Conservation (phyloP, 495 filamentous ascomycete genomes). For the Choiromyces venosus region DNA sequence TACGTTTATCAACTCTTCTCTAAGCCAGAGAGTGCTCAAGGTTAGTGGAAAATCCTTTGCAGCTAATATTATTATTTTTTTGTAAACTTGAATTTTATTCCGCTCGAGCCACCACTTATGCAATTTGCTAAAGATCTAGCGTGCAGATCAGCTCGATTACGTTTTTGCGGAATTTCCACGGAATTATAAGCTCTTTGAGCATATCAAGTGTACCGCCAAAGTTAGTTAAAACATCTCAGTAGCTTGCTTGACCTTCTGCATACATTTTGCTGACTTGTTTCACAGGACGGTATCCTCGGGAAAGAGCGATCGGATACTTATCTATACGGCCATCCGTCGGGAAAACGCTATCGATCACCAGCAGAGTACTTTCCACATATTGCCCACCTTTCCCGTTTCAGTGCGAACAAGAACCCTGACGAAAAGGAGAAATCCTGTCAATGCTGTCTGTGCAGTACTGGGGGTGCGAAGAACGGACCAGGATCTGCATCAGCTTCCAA, state of each 20-base stretch:
- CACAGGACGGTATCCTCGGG: constrained; percentile 20
- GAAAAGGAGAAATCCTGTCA: constrained; percentile 15
- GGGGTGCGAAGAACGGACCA: constrained; percentile 9
- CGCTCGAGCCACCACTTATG: not conserved
- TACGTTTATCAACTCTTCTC: constrained; percentile 7
- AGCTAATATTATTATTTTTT: constrained; percentile 3
- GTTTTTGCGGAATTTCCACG: constrained; percentile 28
- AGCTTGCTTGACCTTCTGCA: not conserved
- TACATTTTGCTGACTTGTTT: not conserved
- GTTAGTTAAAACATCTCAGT: constrained; percentile 12
- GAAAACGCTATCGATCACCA: constrained; percentile 56
- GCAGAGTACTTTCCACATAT: constrained; percentile 59
- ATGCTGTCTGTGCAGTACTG: constrained; percentile 16
- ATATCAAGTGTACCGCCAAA: constrained; percentile 12
- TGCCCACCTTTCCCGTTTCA: constrained; percentile 47
- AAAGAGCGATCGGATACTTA: constrained; percentile 51
- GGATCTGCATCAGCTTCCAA: not conserved
- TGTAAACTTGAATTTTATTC: not conserved
- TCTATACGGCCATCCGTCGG: constrained; percentile 56
- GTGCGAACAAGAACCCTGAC: not conserved
- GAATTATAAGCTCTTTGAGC: constrained; percentile 35
- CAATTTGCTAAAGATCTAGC: not conserved
- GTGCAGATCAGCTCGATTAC: constrained; percentile 17
- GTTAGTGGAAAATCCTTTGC: not conserved
- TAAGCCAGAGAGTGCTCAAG: not conserved